Evolutionary conservation across 148 eudicot species (phyloP).

Genomic region (Talinum fruticosum): DNA sequence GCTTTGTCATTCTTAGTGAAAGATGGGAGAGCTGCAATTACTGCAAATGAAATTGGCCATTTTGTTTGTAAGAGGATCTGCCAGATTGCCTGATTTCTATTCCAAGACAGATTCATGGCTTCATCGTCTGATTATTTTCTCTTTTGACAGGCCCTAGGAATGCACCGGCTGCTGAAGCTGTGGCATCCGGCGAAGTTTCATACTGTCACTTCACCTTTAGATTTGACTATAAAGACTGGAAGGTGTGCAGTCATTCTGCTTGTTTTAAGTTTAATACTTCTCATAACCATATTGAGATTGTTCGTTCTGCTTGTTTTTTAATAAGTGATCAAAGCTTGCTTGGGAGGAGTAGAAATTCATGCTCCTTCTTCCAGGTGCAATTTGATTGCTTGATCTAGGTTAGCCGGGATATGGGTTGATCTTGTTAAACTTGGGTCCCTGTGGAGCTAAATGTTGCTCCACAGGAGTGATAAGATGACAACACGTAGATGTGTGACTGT

Average conservation of each 20-base stretch:
- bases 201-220: constrained; percentile 79
- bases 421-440: not conserved
- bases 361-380: not conserved
- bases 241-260: constrained; percentile 37
- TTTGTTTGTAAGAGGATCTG: constrained; percentile 63
- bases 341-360: not conserved
- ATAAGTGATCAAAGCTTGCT: not conserved
- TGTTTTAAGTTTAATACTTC: not conserved
- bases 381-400: not conserved
- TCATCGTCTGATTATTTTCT: not conserved
- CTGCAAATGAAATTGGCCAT: constrained; percentile 54
- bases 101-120: not conserved
- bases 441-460: not conserved
- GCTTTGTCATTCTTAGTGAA: constrained; percentile 84
- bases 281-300: not conserved
- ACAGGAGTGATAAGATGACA: not conserved
- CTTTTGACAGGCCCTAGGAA: constrained; percentile 68
- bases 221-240: constrained; percentile 85
- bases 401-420: not conserved
- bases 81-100: not conserved
- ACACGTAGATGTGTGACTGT: not conserved
- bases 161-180: constrained; percentile 77
- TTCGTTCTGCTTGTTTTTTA: not conserved
- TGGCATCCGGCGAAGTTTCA: constrained; percentile 66
- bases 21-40: constrained; percentile 82